Conservation (phyloP, 768 basidiomycete species). For the Lactarius hengduanensis region DNA sequence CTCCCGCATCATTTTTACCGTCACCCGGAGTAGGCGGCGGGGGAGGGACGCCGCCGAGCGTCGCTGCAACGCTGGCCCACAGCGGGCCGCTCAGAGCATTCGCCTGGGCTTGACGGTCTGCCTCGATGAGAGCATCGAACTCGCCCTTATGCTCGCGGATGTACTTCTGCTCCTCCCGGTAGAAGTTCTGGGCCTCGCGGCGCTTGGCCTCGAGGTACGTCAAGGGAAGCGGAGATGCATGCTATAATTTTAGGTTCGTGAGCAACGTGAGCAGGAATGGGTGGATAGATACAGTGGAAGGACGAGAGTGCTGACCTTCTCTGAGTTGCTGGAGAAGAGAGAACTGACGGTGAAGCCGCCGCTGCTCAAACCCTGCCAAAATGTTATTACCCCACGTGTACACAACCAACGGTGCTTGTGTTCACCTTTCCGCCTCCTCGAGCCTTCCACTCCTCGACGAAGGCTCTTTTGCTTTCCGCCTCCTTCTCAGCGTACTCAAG, state of each 20-base stretch:
- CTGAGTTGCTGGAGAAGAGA: constrained; percentile 40
- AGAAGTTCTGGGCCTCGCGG: constrained; percentile 48
- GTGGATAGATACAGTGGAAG: not conserved
- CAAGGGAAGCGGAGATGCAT: constrained; percentile 40
- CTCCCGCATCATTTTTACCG: constrained; percentile 8
- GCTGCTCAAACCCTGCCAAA: constrained; percentile 36
- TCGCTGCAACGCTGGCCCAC: constrained; percentile 27
- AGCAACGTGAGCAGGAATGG: not conserved
- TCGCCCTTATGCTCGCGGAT: constrained; percentile 49
- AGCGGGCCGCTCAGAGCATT: constrained; percentile 48
- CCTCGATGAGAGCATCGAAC: constrained; percentile 51
- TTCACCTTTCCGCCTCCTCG: constrained; percentile 32
- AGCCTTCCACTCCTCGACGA: constrained; percentile 79
- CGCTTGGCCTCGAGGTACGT: constrained; percentile 56
- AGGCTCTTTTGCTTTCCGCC: constrained; percentile 71
- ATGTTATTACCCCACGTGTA: constrained; percentile 32
- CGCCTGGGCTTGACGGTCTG: constrained; percentile 49
- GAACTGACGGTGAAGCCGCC: constrained; percentile 46
- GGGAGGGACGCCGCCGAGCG: constrained; percentile 25
- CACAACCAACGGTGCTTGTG: not conserved
- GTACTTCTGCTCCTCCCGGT: constrained; percentile 54
- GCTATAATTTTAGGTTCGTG: constrained; percentile 24
- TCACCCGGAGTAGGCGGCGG: constrained; percentile 12
- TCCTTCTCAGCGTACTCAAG: constrained; percentile 88
- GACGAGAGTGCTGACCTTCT: constrained; percentile 33